These are phyloP conservation scores for Calvatia gigantea DNA, from an alignment of 768 basidiomycete species.

Conservation along the genomic window DNA sequence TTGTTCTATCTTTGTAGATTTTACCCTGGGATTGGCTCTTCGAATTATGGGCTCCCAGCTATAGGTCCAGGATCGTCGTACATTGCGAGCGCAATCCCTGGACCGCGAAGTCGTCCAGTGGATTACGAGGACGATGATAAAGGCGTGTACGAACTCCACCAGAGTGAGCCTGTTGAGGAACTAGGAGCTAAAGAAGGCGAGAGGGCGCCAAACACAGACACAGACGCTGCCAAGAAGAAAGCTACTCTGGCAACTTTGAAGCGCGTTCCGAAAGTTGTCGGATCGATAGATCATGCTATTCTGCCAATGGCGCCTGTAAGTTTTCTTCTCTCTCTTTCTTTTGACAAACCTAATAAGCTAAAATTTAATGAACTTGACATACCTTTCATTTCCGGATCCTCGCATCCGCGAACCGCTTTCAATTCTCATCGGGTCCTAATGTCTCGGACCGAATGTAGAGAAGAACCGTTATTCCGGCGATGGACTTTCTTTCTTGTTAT, in stretches of 20 bases:
- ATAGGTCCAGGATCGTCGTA: conserved; percentile 28
- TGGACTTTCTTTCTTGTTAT: conserved; percentile 92
- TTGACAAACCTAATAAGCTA: not conserved
- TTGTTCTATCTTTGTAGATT: conserved; percentile 27
- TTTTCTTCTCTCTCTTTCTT: conserved; percentile 11
- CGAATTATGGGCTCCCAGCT: conserved; percentile 21
- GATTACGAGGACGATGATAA: conserved; percentile 16
- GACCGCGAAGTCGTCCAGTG: conserved; percentile 3
- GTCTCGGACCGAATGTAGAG: conserved; percentile 39
- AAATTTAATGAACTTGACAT: not conserved
- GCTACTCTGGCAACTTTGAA: conserved; percentile 15
- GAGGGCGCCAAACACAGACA: too few relatives aligned
- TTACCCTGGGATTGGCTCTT: conserved; percentile 43
- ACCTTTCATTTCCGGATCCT: not conserved
- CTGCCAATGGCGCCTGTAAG: conserved; percentile 81
- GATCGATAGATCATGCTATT: conserved; percentile 76
- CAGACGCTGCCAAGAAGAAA: conserved; percentile 8
- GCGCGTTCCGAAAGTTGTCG: conserved; percentile 51
- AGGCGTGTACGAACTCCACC: conserved; percentile 13
- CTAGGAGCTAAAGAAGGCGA: too few relatives aligned
- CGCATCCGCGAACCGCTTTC: not conserved
- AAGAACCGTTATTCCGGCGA: conserved; percentile 84
- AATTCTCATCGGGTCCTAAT: not conserved
- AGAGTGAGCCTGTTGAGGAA: not conserved
- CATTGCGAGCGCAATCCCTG: conserved; percentile 17